These are phyloP conservation scores for Citrus glauca DNA, from an alignment of 345 rosid species.

Conservation along the genomic window DNA sequence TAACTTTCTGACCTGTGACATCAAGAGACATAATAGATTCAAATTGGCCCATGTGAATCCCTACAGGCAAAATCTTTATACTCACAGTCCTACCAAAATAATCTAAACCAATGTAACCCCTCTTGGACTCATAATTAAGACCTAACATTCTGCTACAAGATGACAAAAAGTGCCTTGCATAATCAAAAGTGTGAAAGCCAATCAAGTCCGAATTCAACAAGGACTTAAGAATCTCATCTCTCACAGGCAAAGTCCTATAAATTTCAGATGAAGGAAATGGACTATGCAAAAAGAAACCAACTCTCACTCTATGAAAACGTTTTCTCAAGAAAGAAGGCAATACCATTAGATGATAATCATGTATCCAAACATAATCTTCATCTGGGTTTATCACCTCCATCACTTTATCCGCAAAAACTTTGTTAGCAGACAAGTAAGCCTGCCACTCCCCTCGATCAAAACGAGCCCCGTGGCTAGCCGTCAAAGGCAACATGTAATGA, in stretches of 20 bases:
- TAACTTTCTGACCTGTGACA: constrained; percentile 38
- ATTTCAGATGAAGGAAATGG: constrained; percentile 81
- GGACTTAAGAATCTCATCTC: constrained; percentile 67
- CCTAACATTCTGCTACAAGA: constrained; percentile 85
- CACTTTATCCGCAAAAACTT: constrained; percentile 62
- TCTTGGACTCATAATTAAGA: constrained; percentile 64
- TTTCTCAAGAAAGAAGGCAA: constrained; percentile 71
- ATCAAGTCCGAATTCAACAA: constrained; percentile 76
- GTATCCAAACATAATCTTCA: constrained; percentile 78
- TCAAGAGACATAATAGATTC: constrained; percentile 38
- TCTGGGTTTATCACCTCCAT: constrained; percentile 55
- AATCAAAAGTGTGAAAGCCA: constrained; percentile 85
- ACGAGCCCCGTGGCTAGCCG: constrained; percentile 47
- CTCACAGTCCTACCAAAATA: constrained; percentile 73
- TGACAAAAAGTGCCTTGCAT: constrained; percentile 83
- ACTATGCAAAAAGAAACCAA: constrained; percentile 73
- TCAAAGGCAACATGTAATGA: constrained; percentile 64
- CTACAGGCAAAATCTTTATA: constrained; percentile 70
- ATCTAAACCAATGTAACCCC: constrained; percentile 84
- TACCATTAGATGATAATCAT: constrained; percentile 81
- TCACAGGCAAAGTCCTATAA: constrained; percentile 59
- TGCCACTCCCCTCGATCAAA: constrained; percentile 55
- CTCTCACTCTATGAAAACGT: constrained; percentile 43
- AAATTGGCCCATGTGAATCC: constrained; percentile 78
- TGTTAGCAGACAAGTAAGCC: constrained; percentile 64